Evolutionary conservation across 1,284 basidiomycete genomes (phyloP), one percentile per base, ranked within the genome.

Genomic region (Puccinia horiana): DNA sequence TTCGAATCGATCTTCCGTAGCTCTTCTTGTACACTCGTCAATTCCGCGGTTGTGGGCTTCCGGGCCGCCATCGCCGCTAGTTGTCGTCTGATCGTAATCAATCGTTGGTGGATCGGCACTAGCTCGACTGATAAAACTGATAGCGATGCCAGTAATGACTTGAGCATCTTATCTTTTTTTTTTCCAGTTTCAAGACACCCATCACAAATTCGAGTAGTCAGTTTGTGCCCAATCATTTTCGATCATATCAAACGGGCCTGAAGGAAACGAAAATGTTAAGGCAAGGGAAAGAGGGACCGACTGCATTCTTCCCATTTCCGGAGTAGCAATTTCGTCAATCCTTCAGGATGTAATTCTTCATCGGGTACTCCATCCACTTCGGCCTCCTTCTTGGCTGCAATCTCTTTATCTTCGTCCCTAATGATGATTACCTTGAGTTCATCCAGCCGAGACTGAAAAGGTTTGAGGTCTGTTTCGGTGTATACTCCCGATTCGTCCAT

Each of bases 1-100:
- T 94, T 94, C 93, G 92, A 92, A 88, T 97, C 95, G 84, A 99
- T 97, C 88, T 93, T 94, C 83, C 96, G 91, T 83, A 99, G 89
- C 87, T 99, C 96, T 86, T 98, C 95, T 83, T 94, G 91, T 70
- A 98, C 88, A 44, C 92, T 92, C 88, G 96, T 96, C 84, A 97
- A 90, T 87, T 98, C 96, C 11, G 92, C 89, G 87, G 94, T 95
- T 83, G 92, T 91, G 4, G 92, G 90, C 58, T 93, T 93, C 86
- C 95, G 94, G 8, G 94, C 93, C 23, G 95, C 93, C 58, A 98
- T 90, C 0, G 93, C 91, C 56, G 93, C 94, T 32, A 99, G 91
- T 86, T 96, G 93, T 83, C 96, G 92, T 83, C 96, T 92, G 79
- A 98, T 90, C 35, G 91, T 91, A 67, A 99, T 93, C 56, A 99